Percentiles rank a stretch among this genome's conserved stretches.
Evolutionary conservation across 2,329 filamentous ascomycete species (phyloP).

Genomic region (Colletotrichum cordylinicola): DNA sequence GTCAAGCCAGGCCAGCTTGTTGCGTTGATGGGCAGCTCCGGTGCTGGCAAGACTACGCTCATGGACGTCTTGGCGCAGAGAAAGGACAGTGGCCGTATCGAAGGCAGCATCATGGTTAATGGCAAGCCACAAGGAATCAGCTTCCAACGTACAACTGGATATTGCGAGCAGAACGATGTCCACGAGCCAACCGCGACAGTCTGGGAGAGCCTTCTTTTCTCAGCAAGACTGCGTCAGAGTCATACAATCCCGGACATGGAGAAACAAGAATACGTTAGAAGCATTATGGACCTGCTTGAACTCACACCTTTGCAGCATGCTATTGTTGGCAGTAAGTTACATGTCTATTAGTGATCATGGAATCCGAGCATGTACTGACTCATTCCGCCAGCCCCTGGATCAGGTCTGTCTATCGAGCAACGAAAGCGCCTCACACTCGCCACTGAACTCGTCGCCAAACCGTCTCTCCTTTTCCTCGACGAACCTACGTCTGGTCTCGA

Average conservation of each 20-base stretch:
- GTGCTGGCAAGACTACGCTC: conserved; percentile 39
- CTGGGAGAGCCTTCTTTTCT: conserved; percentile 71
- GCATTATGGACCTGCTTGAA: conserved; percentile 70
- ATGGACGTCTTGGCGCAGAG: conserved; percentile 73
- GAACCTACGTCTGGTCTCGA: conserved; percentile 64
- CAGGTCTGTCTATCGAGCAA: conserved; percentile 55
- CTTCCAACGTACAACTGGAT: conserved; percentile 8
- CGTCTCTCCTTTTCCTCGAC: conserved; percentile 70
- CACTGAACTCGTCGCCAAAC: conserved; percentile 72
- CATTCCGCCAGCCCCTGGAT: conserved; percentile 48
- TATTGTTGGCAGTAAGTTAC: conserved; percentile 49
- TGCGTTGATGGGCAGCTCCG: conserved; percentile 58
- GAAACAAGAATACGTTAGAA: conserved; percentile 70
- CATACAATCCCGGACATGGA: conserved; percentile 58
- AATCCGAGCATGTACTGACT: not conserved
- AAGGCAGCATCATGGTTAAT: conserved; percentile 25
- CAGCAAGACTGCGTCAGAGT: conserved; percentile 67
- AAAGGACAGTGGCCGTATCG: conserved; percentile 38
- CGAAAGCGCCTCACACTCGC: conserved; percentile 72
- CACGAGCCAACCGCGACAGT: conserved; percentile 67
- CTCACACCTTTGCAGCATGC: conserved; percentile 69
- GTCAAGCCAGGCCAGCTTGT: conserved; percentile 72
- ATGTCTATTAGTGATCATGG: not conserved
- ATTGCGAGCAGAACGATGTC: conserved; percentile 29
- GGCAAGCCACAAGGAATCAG: not conserved